phyloP scores from a whole-genome alignment of 352 stramenopile species.

The Phytophthora citricola region DNA sequence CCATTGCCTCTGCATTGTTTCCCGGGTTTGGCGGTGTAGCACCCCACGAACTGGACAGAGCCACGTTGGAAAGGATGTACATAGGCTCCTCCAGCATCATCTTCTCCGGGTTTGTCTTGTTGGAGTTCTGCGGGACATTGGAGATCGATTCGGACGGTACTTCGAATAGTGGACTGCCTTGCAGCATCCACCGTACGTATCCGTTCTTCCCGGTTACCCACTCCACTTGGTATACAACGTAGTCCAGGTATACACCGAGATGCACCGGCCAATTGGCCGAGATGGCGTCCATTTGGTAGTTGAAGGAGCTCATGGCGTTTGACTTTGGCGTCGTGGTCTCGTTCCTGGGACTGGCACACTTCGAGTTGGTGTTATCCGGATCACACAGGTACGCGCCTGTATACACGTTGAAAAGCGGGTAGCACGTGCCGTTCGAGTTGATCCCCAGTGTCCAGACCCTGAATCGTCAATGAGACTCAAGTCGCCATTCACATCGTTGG shows the following conservation, averaged over 20 bases:
- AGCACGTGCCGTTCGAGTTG: conserved; percentile 73
- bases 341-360: conserved; percentile 34
- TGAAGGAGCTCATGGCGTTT: conserved; percentile 50
- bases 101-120: conserved; percentile 56
- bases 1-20: conserved; percentile 39
- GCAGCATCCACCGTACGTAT: conserved; percentile 59
- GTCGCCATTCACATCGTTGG: conserved; percentile 40
- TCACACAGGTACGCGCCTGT: conserved; percentile 61
- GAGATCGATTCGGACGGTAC: conserved; percentile 62
- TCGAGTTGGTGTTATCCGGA: conserved; percentile 43
- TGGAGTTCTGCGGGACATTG: conserved; percentile 34
- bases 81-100: conserved; percentile 55
- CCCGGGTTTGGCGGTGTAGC: conserved; percentile 43
- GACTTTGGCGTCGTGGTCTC: conserved; percentile 34
- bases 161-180: conserved; percentile 83
- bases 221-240: conserved; percentile 37
- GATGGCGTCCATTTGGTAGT: conserved; percentile 49
- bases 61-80: conserved; percentile 66
- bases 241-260: conserved; percentile 66
- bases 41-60: conserved; percentile 51
- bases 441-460: conserved; percentile 50
- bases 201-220: conserved; percentile 43
- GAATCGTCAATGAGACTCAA: conserved; percentile 31
- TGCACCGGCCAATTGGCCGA: conserved; percentile 83
- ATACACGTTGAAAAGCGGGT: conserved; percentile 63